These are phyloP conservation scores for Malbranchea cinnamomea DNA, from an alignment of 2,329 filamentous ascomycete genomes.

Conservation along the genomic window DNA sequence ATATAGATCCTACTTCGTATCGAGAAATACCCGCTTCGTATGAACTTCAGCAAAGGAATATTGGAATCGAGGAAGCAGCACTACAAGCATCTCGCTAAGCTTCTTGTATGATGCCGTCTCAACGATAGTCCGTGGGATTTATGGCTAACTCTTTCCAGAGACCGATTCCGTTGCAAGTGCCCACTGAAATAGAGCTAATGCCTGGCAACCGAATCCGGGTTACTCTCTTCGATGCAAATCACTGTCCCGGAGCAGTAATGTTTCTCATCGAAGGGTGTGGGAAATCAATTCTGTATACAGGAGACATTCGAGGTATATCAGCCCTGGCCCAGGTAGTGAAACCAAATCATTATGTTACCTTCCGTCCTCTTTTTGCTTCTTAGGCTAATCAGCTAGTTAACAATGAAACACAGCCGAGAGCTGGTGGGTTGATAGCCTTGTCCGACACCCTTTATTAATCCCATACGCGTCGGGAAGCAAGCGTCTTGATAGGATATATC, in stretches of 20 bases:
- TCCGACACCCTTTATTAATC: slow-evolving; percentile 55
- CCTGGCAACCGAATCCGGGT: slow-evolving; percentile 58
- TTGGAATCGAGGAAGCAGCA: slow-evolving; percentile 59
- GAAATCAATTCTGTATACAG: slow-evolving; percentile 71
- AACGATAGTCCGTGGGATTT: slow-evolving; percentile 3
- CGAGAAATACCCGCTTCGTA: slow-evolving; percentile 62
- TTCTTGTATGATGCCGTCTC: slow-evolving; percentile 37
- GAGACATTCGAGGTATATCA: slow-evolving; percentile 65
- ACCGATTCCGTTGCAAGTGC: slow-evolving; percentile 67
- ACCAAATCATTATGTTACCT: no score
- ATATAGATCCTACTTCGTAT: slow-evolving; percentile 55
- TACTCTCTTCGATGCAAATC: slow-evolving; percentile 80
- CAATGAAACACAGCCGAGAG: slow-evolving; percentile 41
- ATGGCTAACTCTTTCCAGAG: slow-evolving; percentile 36
- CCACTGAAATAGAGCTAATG: slow-evolving; percentile 58
- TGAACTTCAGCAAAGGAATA: slow-evolving; percentile 67
- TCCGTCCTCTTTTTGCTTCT: no score
- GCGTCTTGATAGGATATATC: slow-evolving; percentile 64
- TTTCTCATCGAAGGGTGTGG: slow-evolving; percentile 66
- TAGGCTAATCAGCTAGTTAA: not conserved
- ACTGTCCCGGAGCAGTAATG: slow-evolving; percentile 83
- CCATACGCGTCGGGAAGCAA: slow-evolving; percentile 56
- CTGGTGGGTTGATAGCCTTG: slow-evolving; percentile 68
- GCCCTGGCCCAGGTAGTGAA: no score
- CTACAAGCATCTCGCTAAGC: slow-evolving; percentile 58